These are phyloP conservation scores for Lyophyllum decastes DNA, from an alignment of 768 basidiomycete species.

Conservation along the genomic window DNA sequence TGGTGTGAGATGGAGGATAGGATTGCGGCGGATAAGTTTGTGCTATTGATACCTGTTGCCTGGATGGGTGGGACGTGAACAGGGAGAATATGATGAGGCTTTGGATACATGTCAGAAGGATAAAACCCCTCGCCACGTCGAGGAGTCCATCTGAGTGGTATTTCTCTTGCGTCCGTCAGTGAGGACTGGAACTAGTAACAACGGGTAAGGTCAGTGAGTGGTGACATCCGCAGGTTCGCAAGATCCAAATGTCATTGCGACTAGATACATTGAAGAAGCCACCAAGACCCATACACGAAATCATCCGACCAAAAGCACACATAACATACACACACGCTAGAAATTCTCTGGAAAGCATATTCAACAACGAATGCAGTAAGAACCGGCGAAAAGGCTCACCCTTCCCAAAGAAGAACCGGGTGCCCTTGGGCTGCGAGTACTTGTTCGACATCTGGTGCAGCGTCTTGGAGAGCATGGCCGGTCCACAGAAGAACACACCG, in stretches of 20 bases:
- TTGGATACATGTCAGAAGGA: neutral
- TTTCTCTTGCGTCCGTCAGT: too few relatives aligned
- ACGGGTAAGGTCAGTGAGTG: too few relatives aligned
- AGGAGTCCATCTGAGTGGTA: too few relatives aligned
- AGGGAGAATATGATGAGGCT: neutral
- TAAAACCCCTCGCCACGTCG: too few relatives aligned
- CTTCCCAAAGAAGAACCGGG: constrained; percentile 90
- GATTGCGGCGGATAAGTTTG: constrained; percentile 12
- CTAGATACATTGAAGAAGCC: constrained; percentile 3
- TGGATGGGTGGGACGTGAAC: constrained; percentile 2
- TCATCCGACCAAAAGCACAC: neutral
- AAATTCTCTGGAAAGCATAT: constrained; percentile 31
- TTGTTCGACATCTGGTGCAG: constrained; percentile 84
- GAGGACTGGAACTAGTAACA: too few relatives aligned
- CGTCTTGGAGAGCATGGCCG: constrained; percentile 64
- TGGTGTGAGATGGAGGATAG: constrained; percentile 13
- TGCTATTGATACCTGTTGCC: constrained; percentile 7
- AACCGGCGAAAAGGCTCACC: constrained; percentile 44
- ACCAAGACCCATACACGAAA: neutral
- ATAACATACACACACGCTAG: constrained; percentile 19
- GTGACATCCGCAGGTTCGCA: neutral
- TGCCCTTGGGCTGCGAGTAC: constrained; percentile 76
- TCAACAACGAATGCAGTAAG: neutral
- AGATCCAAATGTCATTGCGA: neutral
- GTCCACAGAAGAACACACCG: constrained; percentile 95